Evolutionary conservation across 1,139 yeast species (phyloP), one percentile per base, ranked within the genome.

Genomic region (Magnusiomyces ingens): DNA sequence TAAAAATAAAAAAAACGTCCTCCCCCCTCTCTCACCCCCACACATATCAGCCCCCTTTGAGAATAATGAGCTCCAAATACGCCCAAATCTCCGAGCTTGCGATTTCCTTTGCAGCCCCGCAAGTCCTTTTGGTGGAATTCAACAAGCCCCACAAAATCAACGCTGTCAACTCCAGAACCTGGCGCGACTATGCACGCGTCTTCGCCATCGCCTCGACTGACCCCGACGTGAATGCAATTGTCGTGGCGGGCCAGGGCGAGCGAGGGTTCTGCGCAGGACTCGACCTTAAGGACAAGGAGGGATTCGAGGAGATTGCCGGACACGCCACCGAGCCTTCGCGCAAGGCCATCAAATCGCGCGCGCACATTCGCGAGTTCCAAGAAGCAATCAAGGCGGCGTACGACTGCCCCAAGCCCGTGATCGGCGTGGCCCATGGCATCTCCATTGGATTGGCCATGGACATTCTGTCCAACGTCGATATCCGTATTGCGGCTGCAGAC

Each of bases 381-480:
- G 66, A 73, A 51, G 73, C 80, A 51, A 77, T 85, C 56, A 59
- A 65, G 47, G 49, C 58, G 37, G 65, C 72, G 11, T 61, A 64
- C 54, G 52, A 48, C 21, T 60, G 66, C 51, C 63, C 61, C 57
- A 71, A 71, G 58, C 74, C 81, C 1, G 77, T 77, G 5, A 74
- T 77, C 51, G 70, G 69, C 1, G 75, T 75, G 0, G 65, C 69
- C n/a, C 80, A 77, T 60, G 80, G 80, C 1, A 63, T 70, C 17
- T 59, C 71, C 52, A 75, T 74, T 62, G 95, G 95, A 0, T 74
- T 86, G 52, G 94, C 85, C 0, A 62, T 86, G 49, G 94, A 86
- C 67, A 77, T 86, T 46, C 71, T 84, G 11, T 69, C 83, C 21
- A 78, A 85, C 1, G 74, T 77, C 45, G 76, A 82, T 44, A 77